Evolutionary conservation across 1,139 yeast species (phyloP), one percentile per base, ranked within the genome.

Genomic region (Diutina rugosa): DNA sequence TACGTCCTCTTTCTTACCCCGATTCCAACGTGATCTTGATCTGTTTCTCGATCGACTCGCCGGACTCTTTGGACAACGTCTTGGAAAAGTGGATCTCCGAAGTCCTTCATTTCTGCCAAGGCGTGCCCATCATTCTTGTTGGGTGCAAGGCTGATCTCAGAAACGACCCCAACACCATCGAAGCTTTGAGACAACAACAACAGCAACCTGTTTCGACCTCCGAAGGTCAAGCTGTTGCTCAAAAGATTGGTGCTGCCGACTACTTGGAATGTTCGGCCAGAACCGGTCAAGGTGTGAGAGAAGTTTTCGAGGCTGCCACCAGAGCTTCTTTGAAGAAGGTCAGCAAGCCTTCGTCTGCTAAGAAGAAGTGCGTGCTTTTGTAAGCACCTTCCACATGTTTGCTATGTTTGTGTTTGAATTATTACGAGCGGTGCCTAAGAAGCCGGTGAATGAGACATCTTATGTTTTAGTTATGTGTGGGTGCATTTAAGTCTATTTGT

Each of bases 51-150:
- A 82, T 90, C 62, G 96, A 89, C 70, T 81, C 91, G 49, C 97
- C 97, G 61, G 96, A 90, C 72, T 88, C 97, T 41, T 80, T 90
- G 64, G 95, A 89, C 67, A 90, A 90, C 72, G 96, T 90, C 61
- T 90, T 87, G 76, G 96, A 88, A 72, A 89, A 90, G 72, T 90
- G 97, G 97, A 87, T 89, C 65, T 85, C 95, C 59, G 97, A 90
- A 75, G 96, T 90, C 57, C 77, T 87, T 70, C 96, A 90, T 73
- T 90, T 89, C 80, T 90, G 97, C 74, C 96, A 87, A 69, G 95
- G 95, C 69, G 93, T 90, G 57, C 97, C 97, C 66, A 88, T 90
- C 73, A 89, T 90, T 65, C 79, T 91, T 61, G 97, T 90, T 61
- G 97, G 97, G 61, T 87, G 96, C 71, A 91, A 91, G 75, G 82